Conservation (phyloP, 2,329 filamentous ascomycete genomes). For the Leptodontidium sp. region DNA sequence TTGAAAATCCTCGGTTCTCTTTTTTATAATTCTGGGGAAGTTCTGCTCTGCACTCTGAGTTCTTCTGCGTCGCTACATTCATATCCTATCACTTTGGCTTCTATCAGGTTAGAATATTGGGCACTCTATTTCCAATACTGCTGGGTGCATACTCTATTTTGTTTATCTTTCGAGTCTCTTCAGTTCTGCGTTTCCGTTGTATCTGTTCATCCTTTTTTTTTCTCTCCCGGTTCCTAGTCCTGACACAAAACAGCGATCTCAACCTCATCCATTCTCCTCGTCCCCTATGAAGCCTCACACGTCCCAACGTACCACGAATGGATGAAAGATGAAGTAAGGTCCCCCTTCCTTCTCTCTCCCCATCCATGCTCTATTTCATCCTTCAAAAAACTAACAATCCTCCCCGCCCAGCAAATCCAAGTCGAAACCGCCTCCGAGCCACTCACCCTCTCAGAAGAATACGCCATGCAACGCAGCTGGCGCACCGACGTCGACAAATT, state of each 20-base stretch:
- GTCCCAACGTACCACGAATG: constrained; percentile 85
- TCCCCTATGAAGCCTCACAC: constrained; percentile 85
- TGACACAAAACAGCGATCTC: constrained; percentile 64
- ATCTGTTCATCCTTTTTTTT: neutral
- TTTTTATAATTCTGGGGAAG: too few relatives aligned
- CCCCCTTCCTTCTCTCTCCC: neutral
- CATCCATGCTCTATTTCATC: neutral
- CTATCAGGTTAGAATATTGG: too few relatives aligned
- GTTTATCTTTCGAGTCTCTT: too few relatives aligned
- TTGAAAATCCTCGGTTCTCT: too few relatives aligned
- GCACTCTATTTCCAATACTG: too few relatives aligned
- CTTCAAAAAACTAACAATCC: constrained; percentile 4
- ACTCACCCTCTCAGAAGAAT: constrained; percentile 81
- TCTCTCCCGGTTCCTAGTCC: neutral
- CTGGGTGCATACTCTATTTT: neutral
- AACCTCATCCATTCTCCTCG: constrained; percentile 73
- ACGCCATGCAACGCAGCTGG: constrained; percentile 91
- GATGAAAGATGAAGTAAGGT: constrained; percentile 70
- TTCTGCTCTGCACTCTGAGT: too few relatives aligned
- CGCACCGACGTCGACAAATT: constrained; percentile 83
- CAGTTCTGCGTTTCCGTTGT: too few relatives aligned
- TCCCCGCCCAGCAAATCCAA: constrained; percentile 69
- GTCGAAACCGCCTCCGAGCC: constrained; percentile 88
- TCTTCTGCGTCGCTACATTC: too few relatives aligned
- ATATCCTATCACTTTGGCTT: too few relatives aligned